Conservation (phyloP, 2,329 filamentous ascomycete genomes). For the Paecilomyces sp. region DNA sequence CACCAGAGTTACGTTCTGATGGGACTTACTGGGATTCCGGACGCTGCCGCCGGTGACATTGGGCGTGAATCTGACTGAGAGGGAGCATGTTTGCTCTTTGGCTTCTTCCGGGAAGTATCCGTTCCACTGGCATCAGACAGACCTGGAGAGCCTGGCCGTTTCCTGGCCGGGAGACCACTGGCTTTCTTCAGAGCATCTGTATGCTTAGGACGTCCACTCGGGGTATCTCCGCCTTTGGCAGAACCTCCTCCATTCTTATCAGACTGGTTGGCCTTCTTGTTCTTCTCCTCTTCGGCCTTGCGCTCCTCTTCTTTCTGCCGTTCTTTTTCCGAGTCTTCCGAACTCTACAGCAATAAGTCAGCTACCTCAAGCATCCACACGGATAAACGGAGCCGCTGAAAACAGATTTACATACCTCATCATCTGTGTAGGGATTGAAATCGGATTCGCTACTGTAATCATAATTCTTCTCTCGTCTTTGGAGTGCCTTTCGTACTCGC, state of each 20-base stretch:
- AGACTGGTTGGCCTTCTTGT: constrained; percentile 43
- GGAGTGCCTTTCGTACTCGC: constrained; percentile 69
- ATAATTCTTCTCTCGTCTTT: constrained; percentile 77
- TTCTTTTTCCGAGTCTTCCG: constrained; percentile 59
- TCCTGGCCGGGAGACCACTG: constrained; percentile 54
- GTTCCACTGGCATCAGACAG: constrained; percentile 87
- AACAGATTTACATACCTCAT: constrained; percentile 34
- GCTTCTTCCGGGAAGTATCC: constrained; percentile 77
- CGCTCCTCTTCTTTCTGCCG: constrained; percentile 53
- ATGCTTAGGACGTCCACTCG: constrained; percentile 52
- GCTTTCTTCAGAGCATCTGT: constrained; percentile 45
- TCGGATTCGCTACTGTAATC: constrained; percentile 72
- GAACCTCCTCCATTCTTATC: constrained; percentile 49
- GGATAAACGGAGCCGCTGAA: constrained; percentile 11
- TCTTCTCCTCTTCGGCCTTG: constrained; percentile 53
- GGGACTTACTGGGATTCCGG: constrained; percentile 42
- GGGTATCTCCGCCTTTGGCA: constrained; percentile 64
- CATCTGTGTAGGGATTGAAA: constrained; percentile 50
- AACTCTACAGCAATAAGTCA: constrained; percentile 36
- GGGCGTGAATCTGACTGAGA: constrained; percentile 48
- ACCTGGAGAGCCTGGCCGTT: constrained; percentile 79
- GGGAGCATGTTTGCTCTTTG: constrained; percentile 56
- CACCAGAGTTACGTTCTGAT: neutral
- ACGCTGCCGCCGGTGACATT: constrained; percentile 56
- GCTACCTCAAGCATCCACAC: neutral